phyloP scores from a whole-genome alignment of 495 filamentous ascomycete genomes.

The Talaromyces nanjingensis region DNA sequence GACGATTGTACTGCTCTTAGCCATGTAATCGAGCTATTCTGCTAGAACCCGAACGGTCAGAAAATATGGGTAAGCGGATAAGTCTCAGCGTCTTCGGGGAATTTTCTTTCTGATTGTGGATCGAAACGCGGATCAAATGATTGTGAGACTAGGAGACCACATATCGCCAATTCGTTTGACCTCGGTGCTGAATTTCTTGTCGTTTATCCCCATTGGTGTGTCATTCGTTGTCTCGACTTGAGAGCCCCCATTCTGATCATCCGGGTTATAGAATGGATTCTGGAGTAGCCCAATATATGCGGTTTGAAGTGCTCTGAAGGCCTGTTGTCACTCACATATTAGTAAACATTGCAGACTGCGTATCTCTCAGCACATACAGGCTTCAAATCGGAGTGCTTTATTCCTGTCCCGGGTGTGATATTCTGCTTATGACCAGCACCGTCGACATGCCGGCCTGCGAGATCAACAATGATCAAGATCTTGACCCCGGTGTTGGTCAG shows the following conservation, averaged over 20 bases:
- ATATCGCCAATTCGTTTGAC: slow-evolving; percentile 78
- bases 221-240: slow-evolving; percentile 23
- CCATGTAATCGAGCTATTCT: neutral
- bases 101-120: neutral
- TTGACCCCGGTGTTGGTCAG: slow-evolving; percentile 94
- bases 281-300: slow-evolving; percentile 85
- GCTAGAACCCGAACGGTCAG: neutral
- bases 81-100: neutral
- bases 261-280: slow-evolving; percentile 92
- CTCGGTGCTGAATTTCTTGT: slow-evolving; percentile 71
- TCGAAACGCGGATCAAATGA: slow-evolving; percentile 17
- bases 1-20: neutral
- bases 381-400: slow-evolving; percentile 79
- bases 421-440: slow-evolving; percentile 20
- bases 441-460: slow-evolving; percentile 51
- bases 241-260: slow-evolving; percentile 59
- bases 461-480: slow-evolving; percentile 81
- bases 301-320: slow-evolving; percentile 82
- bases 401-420: slow-evolving; percentile 39
- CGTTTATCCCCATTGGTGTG: slow-evolving; percentile 61
- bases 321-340: slow-evolving; percentile 35
- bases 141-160: slow-evolving; percentile 46
- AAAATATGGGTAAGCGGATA: neutral
- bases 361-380: slow-evolving; percentile 40
- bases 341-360: slow-evolving; percentile 4